These are phyloP conservation scores for Camptophora hylomeconis DNA, from an alignment of 2,329 filamentous ascomycete species.

Conservation along the genomic window DNA sequence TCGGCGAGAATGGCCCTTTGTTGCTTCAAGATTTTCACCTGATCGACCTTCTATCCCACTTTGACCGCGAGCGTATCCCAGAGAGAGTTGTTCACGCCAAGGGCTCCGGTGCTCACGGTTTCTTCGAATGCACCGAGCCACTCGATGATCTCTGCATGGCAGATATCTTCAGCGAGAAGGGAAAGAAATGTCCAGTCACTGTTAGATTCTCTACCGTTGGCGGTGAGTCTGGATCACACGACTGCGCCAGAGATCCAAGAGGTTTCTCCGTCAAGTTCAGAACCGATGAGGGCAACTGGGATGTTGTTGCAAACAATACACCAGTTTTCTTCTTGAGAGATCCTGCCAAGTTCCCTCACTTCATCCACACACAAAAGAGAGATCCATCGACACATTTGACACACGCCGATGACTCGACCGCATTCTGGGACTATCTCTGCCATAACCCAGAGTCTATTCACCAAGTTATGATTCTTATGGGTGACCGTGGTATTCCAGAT, in stretches of 20 bases:
- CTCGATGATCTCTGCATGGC: slow-evolving; percentile 36
- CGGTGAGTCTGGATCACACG: slow-evolving; percentile 58
- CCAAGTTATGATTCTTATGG: slow-evolving; percentile 42
- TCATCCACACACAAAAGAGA: slow-evolving; percentile 47
- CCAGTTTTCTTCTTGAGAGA: slow-evolving; percentile 54
- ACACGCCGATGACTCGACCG: slow-evolving; percentile 24
- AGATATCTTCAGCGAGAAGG: slow-evolving; percentile 42
- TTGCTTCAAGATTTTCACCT: slow-evolving; percentile 54
- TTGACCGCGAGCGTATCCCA: slow-evolving; percentile 27
- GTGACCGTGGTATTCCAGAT: slow-evolving; percentile 42
- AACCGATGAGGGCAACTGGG: slow-evolving; percentile 62
- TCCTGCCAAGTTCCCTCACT: slow-evolving; percentile 50
- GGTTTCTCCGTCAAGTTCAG: slow-evolving; percentile 64
- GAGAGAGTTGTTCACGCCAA: slow-evolving; percentile 34
- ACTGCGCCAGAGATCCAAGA: slow-evolving; percentile 58
- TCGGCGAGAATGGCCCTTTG: slow-evolving; percentile 45
- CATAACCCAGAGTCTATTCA: slow-evolving; percentile 42
- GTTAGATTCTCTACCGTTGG: slow-evolving; percentile 65
- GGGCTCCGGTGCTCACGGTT: slow-evolving; percentile 25
- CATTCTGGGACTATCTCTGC: slow-evolving; percentile 33
- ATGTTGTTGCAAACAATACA: slow-evolving; percentile 60
- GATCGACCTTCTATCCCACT: slow-evolving; percentile 43
- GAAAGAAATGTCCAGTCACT: slow-evolving; percentile 56
- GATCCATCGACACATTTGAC: slow-evolving; percentile 41
- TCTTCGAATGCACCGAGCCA: slow-evolving; percentile 31